These are phyloP conservation scores for Fusarium torulosum DNA, from an alignment of 2,329 filamentous ascomycete genomes.

Conservation along the genomic window DNA sequence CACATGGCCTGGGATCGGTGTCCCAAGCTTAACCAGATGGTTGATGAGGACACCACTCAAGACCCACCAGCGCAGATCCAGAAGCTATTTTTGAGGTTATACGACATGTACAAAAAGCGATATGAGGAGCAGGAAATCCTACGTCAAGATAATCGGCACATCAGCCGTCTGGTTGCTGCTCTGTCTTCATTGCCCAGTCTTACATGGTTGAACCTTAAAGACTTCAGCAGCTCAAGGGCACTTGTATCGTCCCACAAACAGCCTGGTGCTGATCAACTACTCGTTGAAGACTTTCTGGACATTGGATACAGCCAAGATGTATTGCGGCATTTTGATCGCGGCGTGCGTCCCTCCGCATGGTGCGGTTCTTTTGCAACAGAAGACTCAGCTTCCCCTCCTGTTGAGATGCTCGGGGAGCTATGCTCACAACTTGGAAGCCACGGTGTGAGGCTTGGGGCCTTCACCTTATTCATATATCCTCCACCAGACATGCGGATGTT, in stretches of 20 bases:
- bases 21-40: background rate
- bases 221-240: background rate
- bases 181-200: background rate
- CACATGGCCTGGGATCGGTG: background rate
- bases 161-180: background rate
- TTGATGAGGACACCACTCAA: background rate
- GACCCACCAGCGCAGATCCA: background rate
- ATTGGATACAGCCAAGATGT: background rate
- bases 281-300: background rate
- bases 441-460: background rate
- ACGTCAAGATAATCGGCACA: background rate
- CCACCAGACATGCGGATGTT: background rate
- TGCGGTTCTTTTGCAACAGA: background rate
- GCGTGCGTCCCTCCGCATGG: background rate
- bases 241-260: background rate
- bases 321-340: background rate
- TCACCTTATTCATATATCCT: background rate
- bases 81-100: constrained; percentile 1
- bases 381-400: background rate
- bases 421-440: background rate
- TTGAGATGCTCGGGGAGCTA: constrained; percentile 2
- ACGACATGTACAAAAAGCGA: background rate
- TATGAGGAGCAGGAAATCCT: background rate
- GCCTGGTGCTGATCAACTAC: background rate
- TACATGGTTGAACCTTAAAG: background rate